Base-by-base conservation (phyloP, 768 basidiomycete genomes). In the Sporobolomyces phaffii region DNA sequence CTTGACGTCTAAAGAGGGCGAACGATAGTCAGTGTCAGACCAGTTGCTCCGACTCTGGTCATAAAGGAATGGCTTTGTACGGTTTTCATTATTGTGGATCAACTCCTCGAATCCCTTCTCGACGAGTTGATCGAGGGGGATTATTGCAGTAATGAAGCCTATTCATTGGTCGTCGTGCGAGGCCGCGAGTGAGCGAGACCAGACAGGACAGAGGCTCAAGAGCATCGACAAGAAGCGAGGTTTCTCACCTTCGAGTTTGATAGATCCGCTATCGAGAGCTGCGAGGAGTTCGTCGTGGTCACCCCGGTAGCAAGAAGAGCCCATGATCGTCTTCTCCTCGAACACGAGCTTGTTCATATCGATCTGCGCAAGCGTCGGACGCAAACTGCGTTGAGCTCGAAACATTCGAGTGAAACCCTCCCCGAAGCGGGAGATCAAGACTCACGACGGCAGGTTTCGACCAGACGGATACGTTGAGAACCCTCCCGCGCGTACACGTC, bases 381-480 rank as follows among this genome's bases (percentile, higher is more conserved):
- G 33, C 17, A 20, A 24, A 26, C n/a, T n/a, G 15, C 31, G 51
- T 29, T 43, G 20, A 43, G 40, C 60, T 62, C 20, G 36, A 31
- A 10, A 20, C 13, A 49, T 8, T 45, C 44, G 44, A n/a, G 9
- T 8, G 26, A 5, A 8, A 28, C 1, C 9, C 41, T 11, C 20
- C 14, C 5, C 36, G 51, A n/a, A 62, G 41, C 33, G 6, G n/a
- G 22, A 13, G n/a, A n/a, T n/a, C n/a, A 17, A 26, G 7, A 15
- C 63, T 18, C 41, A 56, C 59, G 38, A 34, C 20, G 11, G 62
- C 58, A 24, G 48, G 38, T 41, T 20, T 34, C 31, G 51, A 56
- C 82, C 82, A 83, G 13, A 81, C 61, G 1, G 81, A 80, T 22
- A 83, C 75, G 63, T 80, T 80, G 20, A 81, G 73, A 28, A 81